Conservation (phyloP, 371 early-diverging fungal genomes). For the Smittium mucronatum region DNA sequence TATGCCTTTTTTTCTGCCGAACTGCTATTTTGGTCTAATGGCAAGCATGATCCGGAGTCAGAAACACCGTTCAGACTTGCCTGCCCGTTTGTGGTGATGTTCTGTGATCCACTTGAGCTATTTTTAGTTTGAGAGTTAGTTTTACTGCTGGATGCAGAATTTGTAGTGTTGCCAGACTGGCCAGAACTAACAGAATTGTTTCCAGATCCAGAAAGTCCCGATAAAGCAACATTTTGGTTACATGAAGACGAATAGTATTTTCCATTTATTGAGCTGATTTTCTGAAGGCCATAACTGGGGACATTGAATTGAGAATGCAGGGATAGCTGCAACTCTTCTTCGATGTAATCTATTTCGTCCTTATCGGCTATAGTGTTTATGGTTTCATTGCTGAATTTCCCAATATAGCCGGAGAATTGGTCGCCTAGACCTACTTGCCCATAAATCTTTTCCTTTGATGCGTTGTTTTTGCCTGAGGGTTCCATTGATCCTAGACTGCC, state of each 20-base stretch:
- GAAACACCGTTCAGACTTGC: neutral
- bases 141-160: neutral
- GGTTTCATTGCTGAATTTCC: slow-evolving; percentile 5
- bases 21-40: neutral
- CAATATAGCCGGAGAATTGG: neutral
- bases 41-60: neutral
- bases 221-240: neutral
- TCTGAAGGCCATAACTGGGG: neutral
- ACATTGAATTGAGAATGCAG: neutral
- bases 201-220: neutral
- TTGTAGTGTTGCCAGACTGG: neutral
- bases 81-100: neutral
- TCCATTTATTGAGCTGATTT: neutral
- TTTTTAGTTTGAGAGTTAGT: neutral
- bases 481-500: neutral
- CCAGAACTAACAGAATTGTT: neutral
- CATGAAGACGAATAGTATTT: neutral
- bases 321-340: neutral
- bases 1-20: neutral
- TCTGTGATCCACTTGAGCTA: neutral
- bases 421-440: neutral
- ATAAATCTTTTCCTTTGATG: neutral
- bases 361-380: neutral
- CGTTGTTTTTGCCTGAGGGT: neutral
- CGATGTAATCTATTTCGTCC: neutral